A percentile compares a stretch with the other conserved stretches of the same genome.
These are phyloP conservation scores for Ogataea trehalophila DNA, from an alignment of 805 yeast species.

Conservation along the genomic window DNA sequence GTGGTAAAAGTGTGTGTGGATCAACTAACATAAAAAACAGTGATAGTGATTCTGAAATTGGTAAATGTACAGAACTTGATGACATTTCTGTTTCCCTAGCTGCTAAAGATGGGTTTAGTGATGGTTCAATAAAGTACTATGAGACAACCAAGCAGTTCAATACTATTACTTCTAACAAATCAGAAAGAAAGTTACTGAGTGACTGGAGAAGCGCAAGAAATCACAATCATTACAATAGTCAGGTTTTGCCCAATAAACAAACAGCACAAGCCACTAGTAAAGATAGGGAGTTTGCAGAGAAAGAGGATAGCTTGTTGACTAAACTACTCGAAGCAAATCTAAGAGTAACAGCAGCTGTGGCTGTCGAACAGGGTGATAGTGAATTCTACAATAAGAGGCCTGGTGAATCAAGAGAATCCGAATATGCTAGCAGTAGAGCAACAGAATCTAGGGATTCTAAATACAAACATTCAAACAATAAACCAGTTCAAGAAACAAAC, in stretches of 20 bases:
- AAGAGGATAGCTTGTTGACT: slow-evolving; percentile 16
- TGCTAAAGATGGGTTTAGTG: not conserved
- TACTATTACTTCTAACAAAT: slow-evolving; percentile 10
- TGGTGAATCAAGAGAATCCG: not conserved
- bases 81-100: not conserved
- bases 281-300: slow-evolving; percentile 7
- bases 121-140: slow-evolving; percentile 13
- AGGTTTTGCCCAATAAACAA: slow-evolving; percentile 1
- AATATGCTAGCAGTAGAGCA: too few species aligned
- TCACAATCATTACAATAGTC: slow-evolving; percentile 7
- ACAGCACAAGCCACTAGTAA: not conserved
- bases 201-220: slow-evolving; percentile 13
- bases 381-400: slow-evolving; percentile 3
- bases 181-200: slow-evolving; percentile 13
- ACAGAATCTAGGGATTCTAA: too few species aligned
- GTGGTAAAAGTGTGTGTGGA: not conserved
- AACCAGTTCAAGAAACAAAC: not conserved
- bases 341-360: slow-evolving; percentile 3
- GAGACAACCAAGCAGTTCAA: slow-evolving; percentile 17
- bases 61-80: slow-evolving; percentile 6
- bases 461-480: not conserved
- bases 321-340: slow-evolving; percentile 16
- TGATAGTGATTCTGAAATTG: not conserved
- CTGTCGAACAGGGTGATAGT: slow-evolving; percentile 1
- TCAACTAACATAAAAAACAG: not conserved